Conservation (phyloP, 495 filamentous ascomycete genomes). For the Acidomyces sp. region DNA sequence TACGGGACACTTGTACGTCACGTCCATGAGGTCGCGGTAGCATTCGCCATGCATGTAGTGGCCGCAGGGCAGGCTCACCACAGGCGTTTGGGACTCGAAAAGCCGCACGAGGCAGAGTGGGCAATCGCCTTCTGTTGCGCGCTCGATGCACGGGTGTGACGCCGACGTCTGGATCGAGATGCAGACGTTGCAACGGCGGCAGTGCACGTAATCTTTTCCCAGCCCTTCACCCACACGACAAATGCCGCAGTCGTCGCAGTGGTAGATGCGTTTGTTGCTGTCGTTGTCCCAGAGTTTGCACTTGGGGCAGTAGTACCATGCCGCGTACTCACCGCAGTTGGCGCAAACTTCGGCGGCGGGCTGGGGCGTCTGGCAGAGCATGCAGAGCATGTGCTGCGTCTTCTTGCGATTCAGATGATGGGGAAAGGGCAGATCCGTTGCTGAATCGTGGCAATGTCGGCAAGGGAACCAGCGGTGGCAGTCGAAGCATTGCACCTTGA, state of each 20-base stretch:
- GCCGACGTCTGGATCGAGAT: slow-evolving; percentile 68
- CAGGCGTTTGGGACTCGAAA: slow-evolving; percentile 78
- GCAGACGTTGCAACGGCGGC: slow-evolving; percentile 65
- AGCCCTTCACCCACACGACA: slow-evolving; percentile 83
- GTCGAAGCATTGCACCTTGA: slow-evolving; percentile 82
- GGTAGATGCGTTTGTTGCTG: slow-evolving; percentile 80
- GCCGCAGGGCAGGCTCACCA: slow-evolving; percentile 91
- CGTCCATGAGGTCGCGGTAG: slow-evolving; percentile 69
- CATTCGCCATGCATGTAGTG: slow-evolving; percentile 89
- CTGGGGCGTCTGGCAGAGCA: slow-evolving; percentile 84
- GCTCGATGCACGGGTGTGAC: slow-evolving; percentile 88
- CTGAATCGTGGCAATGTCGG: slow-evolving; percentile 83
- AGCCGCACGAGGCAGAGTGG: slow-evolving; percentile 98
- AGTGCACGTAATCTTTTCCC: slow-evolving; percentile 94
- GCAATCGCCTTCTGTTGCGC: slow-evolving; percentile 88
- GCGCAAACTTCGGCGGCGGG: slow-evolving; percentile 64
- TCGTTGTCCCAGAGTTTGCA: slow-evolving; percentile 98
- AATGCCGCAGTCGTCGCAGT: slow-evolving; percentile 93
- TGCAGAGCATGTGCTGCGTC: slow-evolving; percentile 94
- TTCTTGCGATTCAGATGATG: slow-evolving; percentile 68
- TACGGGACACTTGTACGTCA: slow-evolving; percentile 85
- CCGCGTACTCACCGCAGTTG: slow-evolving; percentile 59
- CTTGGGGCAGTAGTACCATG: slow-evolving; percentile 87
- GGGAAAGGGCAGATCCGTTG: slow-evolving; percentile 42
- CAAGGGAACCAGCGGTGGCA: slow-evolving; percentile 93